Percentiles rank a stretch among this genome's conserved stretches.
Conservation (phyloP, 805 yeast genomes). For the Lipomyces mesembrius region DNA sequence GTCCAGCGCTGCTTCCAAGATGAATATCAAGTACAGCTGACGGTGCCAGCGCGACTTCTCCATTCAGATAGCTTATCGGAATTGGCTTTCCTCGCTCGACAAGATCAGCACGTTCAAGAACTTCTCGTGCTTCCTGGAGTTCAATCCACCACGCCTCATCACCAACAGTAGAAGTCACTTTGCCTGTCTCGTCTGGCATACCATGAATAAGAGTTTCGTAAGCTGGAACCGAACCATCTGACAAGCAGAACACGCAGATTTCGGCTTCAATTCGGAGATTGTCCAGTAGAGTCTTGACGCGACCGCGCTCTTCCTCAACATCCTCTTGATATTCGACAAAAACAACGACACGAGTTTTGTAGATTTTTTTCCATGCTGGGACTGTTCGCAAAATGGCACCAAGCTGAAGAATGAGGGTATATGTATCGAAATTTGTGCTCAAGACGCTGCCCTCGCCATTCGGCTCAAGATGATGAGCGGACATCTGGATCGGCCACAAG, state of each 20-base stretch:
- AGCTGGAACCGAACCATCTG: slow-evolving; percentile 56
- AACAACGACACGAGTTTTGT: slow-evolving; percentile 76
- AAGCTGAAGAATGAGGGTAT: slow-evolving; percentile 86
- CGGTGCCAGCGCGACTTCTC: slow-evolving; percentile 28
- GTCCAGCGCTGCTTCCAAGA: slow-evolving; percentile 8
- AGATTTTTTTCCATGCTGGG: slow-evolving; percentile 85
- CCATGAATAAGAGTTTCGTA: slow-evolving; percentile 84
- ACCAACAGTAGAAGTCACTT: slow-evolving; percentile 56
- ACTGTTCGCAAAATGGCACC: slow-evolving; percentile 94
- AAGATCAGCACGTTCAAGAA: slow-evolving; percentile 31
- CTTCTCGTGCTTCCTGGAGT: slow-evolving; percentile 60
- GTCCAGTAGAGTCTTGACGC: slow-evolving; percentile 67
- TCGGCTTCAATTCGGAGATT: slow-evolving; percentile 85
- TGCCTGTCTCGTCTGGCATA: slow-evolving; percentile 49
- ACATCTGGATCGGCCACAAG: slow-evolving; percentile 95
- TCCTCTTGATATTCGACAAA: slow-evolving; percentile 82
- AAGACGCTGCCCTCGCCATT: slow-evolving; percentile 67
- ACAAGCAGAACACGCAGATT: slow-evolving; percentile 72
- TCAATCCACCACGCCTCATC: slow-evolving; percentile 89
- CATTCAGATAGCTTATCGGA: slow-evolving; percentile 32
- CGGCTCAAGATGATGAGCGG: slow-evolving; percentile 71
- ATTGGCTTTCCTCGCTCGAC: slow-evolving; percentile 34
- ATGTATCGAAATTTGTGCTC: slow-evolving; percentile 94
- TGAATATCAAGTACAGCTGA: slow-evolving; percentile 21
- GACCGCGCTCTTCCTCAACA: slow-evolving; percentile 65